Evolutionary conservation across 495 filamentous ascomycete genomes (phyloP), one percentile per base, ranked within the genome.

Genomic region (Bathelium albidoporum): DNA sequence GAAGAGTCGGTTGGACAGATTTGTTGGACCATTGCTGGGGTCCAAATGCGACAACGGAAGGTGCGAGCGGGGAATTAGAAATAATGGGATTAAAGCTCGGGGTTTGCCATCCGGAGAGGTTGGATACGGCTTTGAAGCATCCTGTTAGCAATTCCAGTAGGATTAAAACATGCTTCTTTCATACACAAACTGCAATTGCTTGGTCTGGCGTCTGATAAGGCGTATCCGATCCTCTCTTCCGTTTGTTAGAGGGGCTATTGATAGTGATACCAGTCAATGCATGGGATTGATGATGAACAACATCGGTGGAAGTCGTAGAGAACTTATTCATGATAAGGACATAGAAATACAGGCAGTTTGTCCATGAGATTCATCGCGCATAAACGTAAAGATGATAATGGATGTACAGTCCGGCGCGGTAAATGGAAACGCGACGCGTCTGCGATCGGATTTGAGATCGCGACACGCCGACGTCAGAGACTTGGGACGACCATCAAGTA

Each of bases 41-140:
- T 75, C 73, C 59, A 76, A 72, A 41, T 63, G 72, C 20, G 72
- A 66, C n/a, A 76, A 69, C 20, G 73, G 72, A 14, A 76, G 61
- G 34, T 72, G 66, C 2, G 72, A 62, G 28, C 74, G 72, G 14
- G 64, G 32, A 1, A 69, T 32, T 2, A 71, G 61, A 32, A 49
- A 64, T 11, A 71, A 29, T 29, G 69, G 68, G 1, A 53, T 62
- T 32, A 69, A 59, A 11, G 41, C 49, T 32, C 39, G 49, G 9
- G 61, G 61, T 28, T 22, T 63, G 28, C 34, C 44, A 22, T 58
- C n/a, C 5, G 28, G 18, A 55, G 61, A 58, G n/a, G 45, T 58
- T 0, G 28, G 49, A 32, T 28, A 63, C 20, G 61, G 61, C 61
- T 63, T n/a, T 29, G 12, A 39, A 24, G 36, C 26, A 28, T 20